A percentile compares a stretch with the other conserved stretches of the same genome.
phyloP scores from a whole-genome alignment of 2,329 filamentous ascomycete species.

The Fusarium nanum region DNA sequence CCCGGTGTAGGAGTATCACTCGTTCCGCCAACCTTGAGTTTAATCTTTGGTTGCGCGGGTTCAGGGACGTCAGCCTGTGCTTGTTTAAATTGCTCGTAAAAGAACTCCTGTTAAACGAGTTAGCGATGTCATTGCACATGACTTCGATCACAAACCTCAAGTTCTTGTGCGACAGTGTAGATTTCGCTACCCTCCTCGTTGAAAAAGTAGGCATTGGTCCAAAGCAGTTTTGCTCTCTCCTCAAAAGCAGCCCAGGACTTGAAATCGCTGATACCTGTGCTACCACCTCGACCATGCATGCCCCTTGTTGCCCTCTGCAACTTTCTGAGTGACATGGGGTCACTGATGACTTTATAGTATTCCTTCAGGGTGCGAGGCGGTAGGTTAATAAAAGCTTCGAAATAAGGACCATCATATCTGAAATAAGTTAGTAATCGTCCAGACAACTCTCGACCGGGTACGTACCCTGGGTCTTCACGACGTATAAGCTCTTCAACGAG shows the following conservation, averaged over 20 bases:
- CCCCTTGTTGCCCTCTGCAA: constrained; percentile 83
- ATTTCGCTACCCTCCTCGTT: constrained; percentile 94
- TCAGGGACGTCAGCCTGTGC: constrained; percentile 79
- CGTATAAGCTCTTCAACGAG: constrained; percentile 81
- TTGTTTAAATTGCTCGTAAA: constrained; percentile 74
- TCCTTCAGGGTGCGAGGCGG: constrained; percentile 81
- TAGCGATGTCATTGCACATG: constrained; percentile 10
- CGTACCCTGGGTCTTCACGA: constrained; percentile 72
- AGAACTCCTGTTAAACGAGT: constrained; percentile 68
- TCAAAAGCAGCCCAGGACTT: constrained; percentile 87
- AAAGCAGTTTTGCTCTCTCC: constrained; percentile 82
- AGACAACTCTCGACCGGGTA: background rate
- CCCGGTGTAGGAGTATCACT: constrained; percentile 56
- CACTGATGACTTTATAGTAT: constrained; percentile 86
- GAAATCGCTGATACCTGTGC: constrained; percentile 74
- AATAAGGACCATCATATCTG: constrained; percentile 76
- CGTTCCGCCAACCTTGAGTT: constrained; percentile 74
- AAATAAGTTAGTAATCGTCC: constrained; percentile 45
- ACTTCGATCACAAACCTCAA: constrained; percentile 69
- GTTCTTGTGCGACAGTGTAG: constrained; percentile 77
- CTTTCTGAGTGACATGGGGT: constrained; percentile 81
- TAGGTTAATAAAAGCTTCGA: constrained; percentile 80
- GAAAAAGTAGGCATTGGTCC: constrained; percentile 88
- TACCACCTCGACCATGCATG: constrained; percentile 73
- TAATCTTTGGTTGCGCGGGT: constrained; percentile 80